Conservation (phyloP, 2,329 filamentous ascomycete genomes). For the Paraconiothyrium sp. region DNA sequence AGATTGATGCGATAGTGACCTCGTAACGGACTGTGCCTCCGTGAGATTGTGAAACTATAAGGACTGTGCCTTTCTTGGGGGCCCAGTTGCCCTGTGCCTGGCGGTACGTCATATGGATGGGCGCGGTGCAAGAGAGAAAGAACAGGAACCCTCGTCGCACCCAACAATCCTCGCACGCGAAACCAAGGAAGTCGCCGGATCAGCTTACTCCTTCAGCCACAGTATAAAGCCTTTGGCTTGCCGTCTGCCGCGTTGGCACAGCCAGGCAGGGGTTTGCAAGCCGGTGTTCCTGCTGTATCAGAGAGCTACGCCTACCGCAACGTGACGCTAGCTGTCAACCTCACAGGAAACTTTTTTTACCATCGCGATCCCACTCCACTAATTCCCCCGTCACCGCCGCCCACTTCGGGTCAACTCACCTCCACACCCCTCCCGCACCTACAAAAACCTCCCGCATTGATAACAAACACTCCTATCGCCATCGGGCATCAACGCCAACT, state of each 20-base stretch:
- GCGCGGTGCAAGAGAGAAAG: slow-evolving; percentile 3
- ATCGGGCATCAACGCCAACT: slow-evolving; percentile 19
- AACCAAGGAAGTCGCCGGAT: slow-evolving; percentile 20
- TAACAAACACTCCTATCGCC: slow-evolving; percentile 13
- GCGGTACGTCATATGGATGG: slow-evolving; percentile 26
- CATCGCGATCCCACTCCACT: slow-evolving; percentile 1
- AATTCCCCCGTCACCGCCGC: slow-evolving; percentile 2
- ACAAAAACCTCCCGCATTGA: slow-evolving; percentile 17
- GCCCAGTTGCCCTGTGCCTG: slow-evolving; percentile 14
- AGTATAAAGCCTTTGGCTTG: slow-evolving; percentile 14
- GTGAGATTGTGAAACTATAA: slow-evolving; percentile 1
- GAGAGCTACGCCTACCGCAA: slow-evolving; percentile 5
- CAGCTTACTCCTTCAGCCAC: not conserved
- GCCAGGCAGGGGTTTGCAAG: slow-evolving; percentile 6
- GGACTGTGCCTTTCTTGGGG: slow-evolving; percentile 1
- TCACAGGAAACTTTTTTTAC: slow-evolving; percentile 12
- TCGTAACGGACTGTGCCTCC: not conserved
- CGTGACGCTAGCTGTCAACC: slow-evolving; percentile 10
- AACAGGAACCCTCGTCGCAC: slow-evolving; percentile 11
- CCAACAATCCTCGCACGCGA: slow-evolving; percentile 9
- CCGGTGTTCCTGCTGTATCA: slow-evolving; percentile 9
- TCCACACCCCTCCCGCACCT: slow-evolving; percentile 2
- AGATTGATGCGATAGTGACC: slow-evolving; percentile 19
- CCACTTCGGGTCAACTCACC: slow-evolving; percentile 10
- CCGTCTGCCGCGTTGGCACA: slow-evolving; percentile 7